These are phyloP conservation scores for Avena eriantha DNA, from an alignment of 176 grass and related monocot species.

Conservation along the genomic window DNA sequence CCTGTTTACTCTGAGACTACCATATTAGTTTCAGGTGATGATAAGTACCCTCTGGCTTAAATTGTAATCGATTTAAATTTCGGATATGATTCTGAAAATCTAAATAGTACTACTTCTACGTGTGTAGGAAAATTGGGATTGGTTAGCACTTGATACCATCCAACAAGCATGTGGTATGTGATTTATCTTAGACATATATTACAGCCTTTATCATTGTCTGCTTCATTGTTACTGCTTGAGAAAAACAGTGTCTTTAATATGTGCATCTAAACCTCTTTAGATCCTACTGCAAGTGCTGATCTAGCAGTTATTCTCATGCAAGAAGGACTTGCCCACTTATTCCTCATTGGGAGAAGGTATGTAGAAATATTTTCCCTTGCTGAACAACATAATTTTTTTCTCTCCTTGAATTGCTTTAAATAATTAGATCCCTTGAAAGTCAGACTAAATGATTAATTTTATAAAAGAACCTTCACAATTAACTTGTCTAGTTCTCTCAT, in stretches of 20 bases:
- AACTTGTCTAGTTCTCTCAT: constrained; percentile 11
- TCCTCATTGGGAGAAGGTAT: constrained; percentile 90
- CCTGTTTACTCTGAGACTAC: constrained; percentile 15
- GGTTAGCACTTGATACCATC: constrained; percentile 78
- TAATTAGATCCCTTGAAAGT: constrained; percentile 22
- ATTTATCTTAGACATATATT: not conserved
- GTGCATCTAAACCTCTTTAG: constrained; percentile 53
- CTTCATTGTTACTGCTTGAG: not conserved
- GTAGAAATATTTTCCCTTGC: constrained; percentile 17
- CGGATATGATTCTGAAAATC: not conserved
- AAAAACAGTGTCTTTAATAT: constrained; percentile 10
- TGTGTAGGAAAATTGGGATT: constrained; percentile 89
- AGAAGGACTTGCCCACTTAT: constrained; percentile 94
- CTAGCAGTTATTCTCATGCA: constrained; percentile 98
- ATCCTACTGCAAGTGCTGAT: constrained; percentile 98
- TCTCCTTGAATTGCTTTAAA: constrained; percentile 24
- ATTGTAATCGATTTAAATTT: constrained; percentile 22
- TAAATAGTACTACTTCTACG: constrained; percentile 6
- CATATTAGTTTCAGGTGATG: not conserved
- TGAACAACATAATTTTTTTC: constrained; percentile 7
- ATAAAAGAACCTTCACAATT: constrained; percentile 1
- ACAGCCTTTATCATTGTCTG: constrained; percentile 10
- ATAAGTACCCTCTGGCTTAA: constrained; percentile 4
- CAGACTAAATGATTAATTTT: not conserved
- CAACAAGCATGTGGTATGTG: constrained; percentile 94